Conservation (phyloP, 2,329 filamentous ascomycete genomes). For the Aspergillus fijiensis region DNA sequence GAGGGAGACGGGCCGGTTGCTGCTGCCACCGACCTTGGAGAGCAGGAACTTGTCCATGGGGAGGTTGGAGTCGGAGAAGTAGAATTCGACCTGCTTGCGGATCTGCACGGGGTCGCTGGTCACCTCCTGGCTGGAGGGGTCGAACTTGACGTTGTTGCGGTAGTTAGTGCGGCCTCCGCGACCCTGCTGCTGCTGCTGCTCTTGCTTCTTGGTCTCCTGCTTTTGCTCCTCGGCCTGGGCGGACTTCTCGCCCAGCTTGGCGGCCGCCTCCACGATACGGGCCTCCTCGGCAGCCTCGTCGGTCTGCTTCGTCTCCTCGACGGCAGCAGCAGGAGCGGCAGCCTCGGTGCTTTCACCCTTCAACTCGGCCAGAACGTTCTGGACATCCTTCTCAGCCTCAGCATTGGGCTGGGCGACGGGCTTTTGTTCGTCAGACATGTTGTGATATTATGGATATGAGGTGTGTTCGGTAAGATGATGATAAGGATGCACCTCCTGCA, state of each 20-base stretch:
- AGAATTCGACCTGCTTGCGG: conserved; percentile 91
- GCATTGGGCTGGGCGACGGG: conserved; percentile 35
- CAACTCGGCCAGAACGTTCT: conserved; percentile 47
- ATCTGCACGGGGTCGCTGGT: conserved; percentile 78
- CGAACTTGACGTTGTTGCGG: conserved; percentile 66
- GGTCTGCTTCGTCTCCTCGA: conserved; percentile 20
- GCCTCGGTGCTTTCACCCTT: conserved; percentile 34
- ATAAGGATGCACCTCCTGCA: neutral
- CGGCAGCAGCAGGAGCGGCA: conserved; percentile 18
- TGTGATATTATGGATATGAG: conserved; percentile 5
- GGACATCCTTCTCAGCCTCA: conserved; percentile 48
- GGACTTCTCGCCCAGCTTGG: conserved; percentile 39
- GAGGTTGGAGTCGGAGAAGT: conserved; percentile 90
- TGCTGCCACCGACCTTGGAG: conserved; percentile 69
- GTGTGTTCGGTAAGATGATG: neutral
- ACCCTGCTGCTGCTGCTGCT: conserved; percentile 25
- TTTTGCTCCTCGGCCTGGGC: conserved; percentile 37
- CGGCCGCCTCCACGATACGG: conserved; percentile 39
- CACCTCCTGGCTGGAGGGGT: conserved; percentile 65
- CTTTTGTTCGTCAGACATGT: conserved; percentile 43
- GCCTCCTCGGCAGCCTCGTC: conserved; percentile 38
- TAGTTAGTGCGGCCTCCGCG: conserved; percentile 30
- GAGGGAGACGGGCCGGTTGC: conserved; percentile 73
- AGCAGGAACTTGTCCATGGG: conserved; percentile 86
- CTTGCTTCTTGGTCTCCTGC: conserved; percentile 17